Evolutionary conservation across 2,329 filamentous ascomycete genomes (phyloP), one percentile per base, ranked within the genome.

Genomic region (Fusarium pilosicola): DNA sequence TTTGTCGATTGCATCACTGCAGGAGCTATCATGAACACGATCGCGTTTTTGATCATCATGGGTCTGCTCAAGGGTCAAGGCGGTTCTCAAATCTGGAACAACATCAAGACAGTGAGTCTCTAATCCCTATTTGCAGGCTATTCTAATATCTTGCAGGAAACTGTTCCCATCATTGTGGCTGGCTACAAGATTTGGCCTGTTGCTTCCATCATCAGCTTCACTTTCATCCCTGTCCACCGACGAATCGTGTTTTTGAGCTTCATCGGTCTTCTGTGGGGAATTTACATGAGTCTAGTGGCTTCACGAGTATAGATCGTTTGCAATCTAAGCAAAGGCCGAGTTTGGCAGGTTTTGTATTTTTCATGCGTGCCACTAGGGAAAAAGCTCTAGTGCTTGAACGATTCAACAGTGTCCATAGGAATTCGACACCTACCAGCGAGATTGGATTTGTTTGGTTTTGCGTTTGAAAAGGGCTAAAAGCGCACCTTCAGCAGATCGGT

Each of bases 181-280:
- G 85, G 85, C 6, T 86, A 86, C 75, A 87, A 86, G 75, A 85
- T 88, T 44, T 88, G 86, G 86, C 86, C 86, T 0, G 80, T 87
- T 52, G 86, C 86, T 2, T 87, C 85, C 42, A 83, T 88, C 65
- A 81, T 88, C 62, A 87, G 85, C 76, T 88, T 88, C 73, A 84
- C 79, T 63, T 85, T 84, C 49, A 79, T 88, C 7, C 86, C 86
- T 1, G 85, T 87, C n/a, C 84, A 87, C 59, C 81, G 81, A 49
- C 81, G 86, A 41, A 84, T 88, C 62, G 83, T 87, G 41, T 88
- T 87, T 74, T 79, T 87, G 55, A 86, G 84, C 69, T 84, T 86
- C 60, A 77, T 87, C 24, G 86, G 85, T 4, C 76, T 88, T 28
- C 70, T 87, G 10, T 88, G 86, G 86, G 86, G 86, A 14, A 84